Evolutionary conservation across 306 rosid species (phyloP).

Genomic region (Coriaria nepalensis): DNA sequence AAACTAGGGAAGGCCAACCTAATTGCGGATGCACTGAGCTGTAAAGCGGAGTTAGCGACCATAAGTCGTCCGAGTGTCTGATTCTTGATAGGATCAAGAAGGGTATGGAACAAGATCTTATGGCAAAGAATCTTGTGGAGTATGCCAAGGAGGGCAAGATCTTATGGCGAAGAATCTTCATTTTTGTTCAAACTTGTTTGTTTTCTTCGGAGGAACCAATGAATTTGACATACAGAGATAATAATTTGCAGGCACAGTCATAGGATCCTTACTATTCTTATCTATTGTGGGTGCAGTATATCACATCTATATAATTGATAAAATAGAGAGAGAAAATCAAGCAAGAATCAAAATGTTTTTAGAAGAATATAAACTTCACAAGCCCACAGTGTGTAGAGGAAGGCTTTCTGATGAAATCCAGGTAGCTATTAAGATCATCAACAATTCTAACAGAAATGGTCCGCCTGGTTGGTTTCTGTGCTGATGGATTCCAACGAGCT

Average conservation of each 20-base stretch:
- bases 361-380: conserved; percentile 29
- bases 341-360: conserved; percentile 17
- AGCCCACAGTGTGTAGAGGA: conserved; percentile 26
- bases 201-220: too few species aligned
- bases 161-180: too few species aligned
- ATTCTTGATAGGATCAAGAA: too few species aligned
- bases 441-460: conserved; percentile 4
- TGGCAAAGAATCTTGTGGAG: too few species aligned
- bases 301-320: neutral
- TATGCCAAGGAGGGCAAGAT: too few species aligned
- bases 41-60: too few species aligned
- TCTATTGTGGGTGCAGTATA: conserved; percentile 5
- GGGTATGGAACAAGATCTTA: too few species aligned
- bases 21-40: conserved; percentile 5
- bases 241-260: conserved; percentile 10
- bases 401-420: conserved; percentile 6
- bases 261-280: conserved; percentile 11
- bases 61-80: too few species aligned
- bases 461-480: conserved; percentile 32
- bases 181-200: too few species aligned
- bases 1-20: neutral
- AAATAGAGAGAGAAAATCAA: conserved; percentile 6
- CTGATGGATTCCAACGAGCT: conserved; percentile 26
- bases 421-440: neutral
- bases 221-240: neutral